These are phyloP conservation scores for Suhomyces vadensis DNA, from an alignment of 805 yeast species.

Conservation along the genomic window DNA sequence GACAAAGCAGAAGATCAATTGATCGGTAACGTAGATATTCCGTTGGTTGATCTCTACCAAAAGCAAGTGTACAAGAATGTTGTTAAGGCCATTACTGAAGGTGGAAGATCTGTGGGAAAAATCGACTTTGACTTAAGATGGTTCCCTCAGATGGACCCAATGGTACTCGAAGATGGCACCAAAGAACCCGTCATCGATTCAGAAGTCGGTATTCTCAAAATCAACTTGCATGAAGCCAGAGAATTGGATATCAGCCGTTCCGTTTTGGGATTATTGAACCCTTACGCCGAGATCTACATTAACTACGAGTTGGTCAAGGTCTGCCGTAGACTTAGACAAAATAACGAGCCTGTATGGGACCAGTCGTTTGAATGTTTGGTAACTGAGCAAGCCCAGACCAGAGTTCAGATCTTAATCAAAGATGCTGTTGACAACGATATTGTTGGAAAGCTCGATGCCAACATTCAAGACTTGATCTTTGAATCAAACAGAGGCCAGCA, in stretches of 20 bases:
- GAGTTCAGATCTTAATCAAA: constrained; percentile 55
- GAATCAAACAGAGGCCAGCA: constrained; percentile 51
- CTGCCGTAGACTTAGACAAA: constrained; percentile 62
- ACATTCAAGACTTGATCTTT: constrained; percentile 55
- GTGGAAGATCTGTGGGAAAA: constrained; percentile 59
- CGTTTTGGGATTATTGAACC: constrained; percentile 53
- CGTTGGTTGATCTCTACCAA: constrained; percentile 61
- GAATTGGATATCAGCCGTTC: constrained; percentile 56
- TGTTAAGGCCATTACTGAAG: constrained; percentile 45
- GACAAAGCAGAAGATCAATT: constrained; percentile 57
- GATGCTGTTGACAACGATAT: constrained; percentile 57
- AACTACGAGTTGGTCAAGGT: constrained; percentile 56
- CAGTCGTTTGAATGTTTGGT: constrained; percentile 62
- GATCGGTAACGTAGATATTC: constrained; percentile 50
- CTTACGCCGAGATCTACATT: constrained; percentile 66
- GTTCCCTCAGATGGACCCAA: constrained; percentile 49
- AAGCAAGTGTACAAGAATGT: constrained; percentile 45
- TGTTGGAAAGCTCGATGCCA: constrained; percentile 54
- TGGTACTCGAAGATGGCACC: constrained; percentile 49
- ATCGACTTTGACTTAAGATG: constrained; percentile 57
- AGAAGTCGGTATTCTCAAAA: constrained; percentile 74
- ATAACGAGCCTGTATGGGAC: constrained; percentile 75
- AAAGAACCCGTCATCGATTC: constrained; percentile 53
- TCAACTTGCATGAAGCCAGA: constrained; percentile 60
- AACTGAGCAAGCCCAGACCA: constrained; percentile 58